These are phyloP conservation scores for Fusarium veterinarium DNA, from an alignment of 2,329 filamentous ascomycete genomes.

Conservation along the genomic window DNA sequence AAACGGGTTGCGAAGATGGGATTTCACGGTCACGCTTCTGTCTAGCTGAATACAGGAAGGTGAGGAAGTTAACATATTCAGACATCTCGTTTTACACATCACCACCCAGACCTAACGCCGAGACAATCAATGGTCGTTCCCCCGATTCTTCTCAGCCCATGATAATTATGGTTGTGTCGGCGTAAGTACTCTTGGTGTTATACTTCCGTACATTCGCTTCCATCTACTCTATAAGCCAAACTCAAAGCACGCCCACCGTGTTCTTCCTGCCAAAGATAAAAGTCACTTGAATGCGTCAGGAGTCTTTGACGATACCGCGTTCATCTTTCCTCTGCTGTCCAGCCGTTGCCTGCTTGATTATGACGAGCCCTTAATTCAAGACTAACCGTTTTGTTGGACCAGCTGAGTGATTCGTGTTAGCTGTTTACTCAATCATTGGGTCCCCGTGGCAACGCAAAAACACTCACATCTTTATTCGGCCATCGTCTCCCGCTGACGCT, in stretches of 20 bases:
- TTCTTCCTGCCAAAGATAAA: not conserved
- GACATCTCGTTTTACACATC: slow-evolving; percentile 19
- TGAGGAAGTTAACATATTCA: slow-evolving; percentile 1
- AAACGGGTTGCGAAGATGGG: not conserved
- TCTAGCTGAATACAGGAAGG: slow-evolving; percentile 14
- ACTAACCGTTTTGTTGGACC: slow-evolving; percentile 45
- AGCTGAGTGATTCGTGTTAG: slow-evolving; percentile 34
- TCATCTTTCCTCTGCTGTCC: slow-evolving; percentile 35
- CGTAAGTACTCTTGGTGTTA: not conserved
- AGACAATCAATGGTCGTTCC: slow-evolving; percentile 1
- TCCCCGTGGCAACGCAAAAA: not conserved
- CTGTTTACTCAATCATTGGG: not conserved
- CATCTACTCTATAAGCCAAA: slow-evolving; percentile 13
- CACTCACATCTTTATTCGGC: slow-evolving; percentile 84
- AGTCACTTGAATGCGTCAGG: not conserved
- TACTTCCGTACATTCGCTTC: not conserved
- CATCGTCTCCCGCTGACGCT: slow-evolving; percentile 91
- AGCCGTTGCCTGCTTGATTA: slow-evolving; percentile 37
- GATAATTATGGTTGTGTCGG: not conserved
- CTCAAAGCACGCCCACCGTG: not conserved
- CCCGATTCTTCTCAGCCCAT: not conserved
- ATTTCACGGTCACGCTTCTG: slow-evolving; percentile 10
- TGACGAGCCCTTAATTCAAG: slow-evolving; percentile 38
- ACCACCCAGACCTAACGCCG: slow-evolving; percentile 20
- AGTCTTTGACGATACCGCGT: slow-evolving; percentile 1